Evolutionary conservation across 352 stramenopile species (phyloP).

Genomic region (Lagenidium sp.): DNA sequence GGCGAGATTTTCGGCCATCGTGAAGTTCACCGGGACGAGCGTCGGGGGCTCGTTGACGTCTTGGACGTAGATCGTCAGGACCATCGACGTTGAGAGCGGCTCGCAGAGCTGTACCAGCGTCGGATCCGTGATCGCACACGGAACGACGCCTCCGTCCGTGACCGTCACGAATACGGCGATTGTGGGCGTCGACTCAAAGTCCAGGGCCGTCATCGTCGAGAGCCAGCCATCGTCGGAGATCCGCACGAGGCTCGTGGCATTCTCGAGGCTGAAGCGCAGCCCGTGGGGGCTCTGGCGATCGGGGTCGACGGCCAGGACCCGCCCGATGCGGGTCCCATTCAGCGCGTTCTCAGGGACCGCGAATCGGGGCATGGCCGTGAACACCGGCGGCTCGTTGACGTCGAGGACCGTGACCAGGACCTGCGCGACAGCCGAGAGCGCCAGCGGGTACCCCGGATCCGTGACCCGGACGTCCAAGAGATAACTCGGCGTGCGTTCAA

Average conservation of each 20-base stretch:
- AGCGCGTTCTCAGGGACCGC: constrained; percentile 31
- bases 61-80: constrained; percentile 7
- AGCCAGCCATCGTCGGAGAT: constrained; percentile 14
- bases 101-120: constrained; percentile 4
- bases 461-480: constrained; percentile 29
- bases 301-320: constrained; percentile 27
- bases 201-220: constrained; percentile 10
- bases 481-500: constrained; percentile 29
- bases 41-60: constrained; percentile 46
- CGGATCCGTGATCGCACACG: background rate
- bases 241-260: constrained; percentile 18
- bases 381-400: constrained; percentile 38
- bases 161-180: constrained; percentile 24
- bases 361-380: constrained; percentile 17
- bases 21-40: constrained; percentile 11
- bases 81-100: constrained; percentile 4
- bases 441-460: constrained; percentile 27
- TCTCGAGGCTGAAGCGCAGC: constrained; percentile 24
- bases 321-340: constrained; percentile 21
- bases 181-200: constrained; percentile 24
- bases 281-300: constrained; percentile 1
- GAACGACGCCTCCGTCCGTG: constrained; percentile 22
- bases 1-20: constrained; percentile 35
- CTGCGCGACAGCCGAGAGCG: constrained; percentile 15
- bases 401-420: constrained; percentile 29